Percentiles rank a stretch among this genome's conserved stretches.
Evolutionary conservation across 768 basidiomycete species (phyloP).

Genomic region (Rhodotorula paludigena): DNA sequence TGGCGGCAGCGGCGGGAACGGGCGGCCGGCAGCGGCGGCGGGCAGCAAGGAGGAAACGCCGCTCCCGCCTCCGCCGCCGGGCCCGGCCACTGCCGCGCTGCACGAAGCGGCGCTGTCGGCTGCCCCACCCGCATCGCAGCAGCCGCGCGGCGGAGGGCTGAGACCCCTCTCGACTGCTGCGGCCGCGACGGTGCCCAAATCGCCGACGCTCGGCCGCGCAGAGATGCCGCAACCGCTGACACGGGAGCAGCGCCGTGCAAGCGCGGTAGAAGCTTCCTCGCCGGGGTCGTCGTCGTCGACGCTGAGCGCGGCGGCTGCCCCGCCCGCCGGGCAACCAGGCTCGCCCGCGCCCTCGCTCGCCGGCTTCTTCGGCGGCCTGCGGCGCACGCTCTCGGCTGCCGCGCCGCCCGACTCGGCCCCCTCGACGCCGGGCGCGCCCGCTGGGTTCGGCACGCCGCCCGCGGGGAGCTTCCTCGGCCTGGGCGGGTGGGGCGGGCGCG

Average conservation of each 20-base stretch:
- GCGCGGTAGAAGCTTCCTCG: background rate
- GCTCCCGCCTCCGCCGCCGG: background rate
- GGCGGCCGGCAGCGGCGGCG: background rate
- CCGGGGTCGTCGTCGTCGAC: too few relatives aligned
- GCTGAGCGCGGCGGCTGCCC: too few relatives aligned
- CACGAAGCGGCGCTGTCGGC: background rate
- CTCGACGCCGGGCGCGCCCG: background rate
- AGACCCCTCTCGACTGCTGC: slow-evolving; percentile 9
- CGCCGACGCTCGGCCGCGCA: background rate
- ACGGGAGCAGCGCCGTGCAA: background rate
- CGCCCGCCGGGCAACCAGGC: background rate
- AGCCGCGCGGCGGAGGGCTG: background rate
- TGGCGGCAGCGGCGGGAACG: too few relatives aligned
- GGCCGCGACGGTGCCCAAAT: slow-evolving; percentile 1
- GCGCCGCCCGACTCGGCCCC: background rate
- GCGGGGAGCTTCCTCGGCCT: slow-evolving; percentile 1
- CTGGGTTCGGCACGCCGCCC: background rate
- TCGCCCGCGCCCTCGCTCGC: background rate
- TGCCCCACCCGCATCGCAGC: background rate
- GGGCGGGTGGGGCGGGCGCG: background rate
- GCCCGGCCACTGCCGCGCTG: background rate
- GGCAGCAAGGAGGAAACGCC: background rate
- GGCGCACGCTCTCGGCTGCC: background rate
- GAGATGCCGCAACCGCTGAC: too few relatives aligned
- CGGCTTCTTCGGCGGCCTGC: slow-evolving; percentile 9